These are phyloP conservation scores for Collybia mongolica DNA, from an alignment of 768 basidiomycete species.

Conservation along the genomic window DNA sequence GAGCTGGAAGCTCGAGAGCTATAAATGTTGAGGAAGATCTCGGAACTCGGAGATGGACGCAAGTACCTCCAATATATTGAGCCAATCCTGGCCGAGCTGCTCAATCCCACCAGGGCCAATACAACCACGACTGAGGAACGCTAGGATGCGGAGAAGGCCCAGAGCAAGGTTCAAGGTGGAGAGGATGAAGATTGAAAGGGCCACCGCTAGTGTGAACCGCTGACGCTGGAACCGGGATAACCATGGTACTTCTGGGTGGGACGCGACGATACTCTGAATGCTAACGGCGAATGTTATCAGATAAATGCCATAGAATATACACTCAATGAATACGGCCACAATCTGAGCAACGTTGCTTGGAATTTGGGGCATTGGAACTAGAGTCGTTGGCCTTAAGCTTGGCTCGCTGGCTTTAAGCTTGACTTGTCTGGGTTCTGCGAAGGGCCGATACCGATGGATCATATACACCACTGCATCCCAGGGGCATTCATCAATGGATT, in stretches of 20 bases:
- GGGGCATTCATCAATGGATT: no score
- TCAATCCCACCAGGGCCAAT: neutral
- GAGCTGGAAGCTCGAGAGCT: neutral
- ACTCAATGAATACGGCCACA: neutral
- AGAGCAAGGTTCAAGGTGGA: neutral
- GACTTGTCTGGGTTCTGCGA: no score
- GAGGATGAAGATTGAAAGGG: neutral
- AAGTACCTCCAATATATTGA: neutral
- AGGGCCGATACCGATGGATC: no score
- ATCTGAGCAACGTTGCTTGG: conserved; percentile 9
- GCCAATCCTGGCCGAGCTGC: neutral
- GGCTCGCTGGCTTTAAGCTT: no score
- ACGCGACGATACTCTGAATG: neutral
- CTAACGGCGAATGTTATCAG: neutral
- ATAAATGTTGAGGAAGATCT: neutral
- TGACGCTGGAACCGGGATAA: neutral
- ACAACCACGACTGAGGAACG: neutral
- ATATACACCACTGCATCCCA: no score
- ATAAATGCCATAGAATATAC: neutral
- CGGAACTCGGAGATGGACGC: neutral
- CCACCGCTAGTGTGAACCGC: neutral
- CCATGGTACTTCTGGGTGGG: neutral
- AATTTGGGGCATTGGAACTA: no score
- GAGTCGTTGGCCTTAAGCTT: no score
- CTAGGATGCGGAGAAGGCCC: neutral